Conservation (phyloP, 2,329 filamentous ascomycete species). For the Apiospora arundinis region DNA sequence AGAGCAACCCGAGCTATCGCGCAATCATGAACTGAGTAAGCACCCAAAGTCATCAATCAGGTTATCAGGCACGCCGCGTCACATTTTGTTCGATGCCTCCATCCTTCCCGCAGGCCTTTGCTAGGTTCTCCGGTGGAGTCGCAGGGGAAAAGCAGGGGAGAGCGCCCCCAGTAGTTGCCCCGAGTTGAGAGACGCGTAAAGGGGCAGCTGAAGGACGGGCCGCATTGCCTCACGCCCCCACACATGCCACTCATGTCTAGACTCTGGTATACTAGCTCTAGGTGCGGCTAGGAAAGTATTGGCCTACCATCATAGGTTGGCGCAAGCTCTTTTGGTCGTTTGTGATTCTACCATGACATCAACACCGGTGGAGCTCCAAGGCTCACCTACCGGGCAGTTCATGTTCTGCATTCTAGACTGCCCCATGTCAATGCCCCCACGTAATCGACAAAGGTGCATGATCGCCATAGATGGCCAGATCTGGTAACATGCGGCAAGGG, state of each 20-base stretch:
- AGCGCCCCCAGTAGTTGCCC: not conserved
- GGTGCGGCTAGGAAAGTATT: not conserved
- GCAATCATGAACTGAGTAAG: not conserved
- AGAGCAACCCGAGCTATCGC: not conserved
- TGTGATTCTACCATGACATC: not conserved
- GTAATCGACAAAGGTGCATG: not conserved
- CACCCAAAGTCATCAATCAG: not conserved
- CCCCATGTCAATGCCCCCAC: not conserved
- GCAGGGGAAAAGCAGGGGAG: no score
- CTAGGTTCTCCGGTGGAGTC: not conserved
- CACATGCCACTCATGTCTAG: not conserved
- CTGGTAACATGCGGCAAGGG: not conserved
- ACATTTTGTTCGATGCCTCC: not conserved
- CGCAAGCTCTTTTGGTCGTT: not conserved
- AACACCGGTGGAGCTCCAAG: not conserved
- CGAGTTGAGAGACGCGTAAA: not conserved
- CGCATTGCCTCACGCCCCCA: slow-evolving; percentile 8
- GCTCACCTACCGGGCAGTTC: not conserved
- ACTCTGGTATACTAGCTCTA: not conserved
- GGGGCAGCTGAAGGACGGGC: not conserved
- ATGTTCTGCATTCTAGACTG: not conserved
- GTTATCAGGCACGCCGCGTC: not conserved
- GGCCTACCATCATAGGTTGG: not conserved
- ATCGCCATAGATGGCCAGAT: not conserved
- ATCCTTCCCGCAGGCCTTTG: not conserved